Percentiles rank a stretch among this genome's conserved stretches.
phyloP scores from a whole-genome alignment of 331 rosid species.

The Pyracantha coccinea region DNA sequence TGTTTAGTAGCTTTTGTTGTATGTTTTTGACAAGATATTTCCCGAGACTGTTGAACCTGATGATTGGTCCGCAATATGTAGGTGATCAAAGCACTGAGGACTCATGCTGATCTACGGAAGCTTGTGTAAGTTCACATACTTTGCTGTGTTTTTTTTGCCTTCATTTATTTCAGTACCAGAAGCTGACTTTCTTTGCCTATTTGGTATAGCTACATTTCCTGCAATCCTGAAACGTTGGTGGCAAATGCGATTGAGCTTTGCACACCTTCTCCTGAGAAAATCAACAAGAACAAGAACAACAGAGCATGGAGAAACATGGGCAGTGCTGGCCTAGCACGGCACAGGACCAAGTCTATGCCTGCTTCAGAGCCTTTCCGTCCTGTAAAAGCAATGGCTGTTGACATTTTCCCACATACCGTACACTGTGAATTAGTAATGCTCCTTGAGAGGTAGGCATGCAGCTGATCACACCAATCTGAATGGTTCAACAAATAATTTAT shows the following conservation, averaged over 20 bases:
- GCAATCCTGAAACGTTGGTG: conserved; percentile 90
- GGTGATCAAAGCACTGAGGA: conserved; percentile 90
- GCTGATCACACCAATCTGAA: not conserved
- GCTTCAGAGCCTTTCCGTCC: conserved; percentile 83
- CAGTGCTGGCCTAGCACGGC: conserved; percentile 81
- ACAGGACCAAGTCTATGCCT: conserved; percentile 91
- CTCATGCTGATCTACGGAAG: conserved; percentile 59
- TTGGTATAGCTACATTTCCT: conserved; percentile 85
- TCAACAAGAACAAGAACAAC: conserved; percentile 66
- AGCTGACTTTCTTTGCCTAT: conserved; percentile 19
- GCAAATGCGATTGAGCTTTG: conserved; percentile 97
- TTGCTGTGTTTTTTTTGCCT: not conserved
- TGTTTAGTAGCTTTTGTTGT: not conserved
- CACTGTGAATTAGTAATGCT: conserved; percentile 98
- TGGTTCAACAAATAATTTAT: not conserved
- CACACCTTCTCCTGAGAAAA: conserved; percentile 63
- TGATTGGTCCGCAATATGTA: conserved; percentile 29
- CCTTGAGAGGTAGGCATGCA: conserved; percentile 58
- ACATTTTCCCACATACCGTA: conserved; percentile 86
- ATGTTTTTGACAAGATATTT: not conserved
- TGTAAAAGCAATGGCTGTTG: conserved; percentile 87
- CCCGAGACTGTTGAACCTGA: conserved; percentile 1
- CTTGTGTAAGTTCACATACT: conserved; percentile 66
- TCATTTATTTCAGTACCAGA: not conserved
- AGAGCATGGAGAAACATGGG: conserved; percentile 94